phyloP scores from a whole-genome alignment of 1,139 yeast genomes.

The Dujonia santamariae region DNA sequence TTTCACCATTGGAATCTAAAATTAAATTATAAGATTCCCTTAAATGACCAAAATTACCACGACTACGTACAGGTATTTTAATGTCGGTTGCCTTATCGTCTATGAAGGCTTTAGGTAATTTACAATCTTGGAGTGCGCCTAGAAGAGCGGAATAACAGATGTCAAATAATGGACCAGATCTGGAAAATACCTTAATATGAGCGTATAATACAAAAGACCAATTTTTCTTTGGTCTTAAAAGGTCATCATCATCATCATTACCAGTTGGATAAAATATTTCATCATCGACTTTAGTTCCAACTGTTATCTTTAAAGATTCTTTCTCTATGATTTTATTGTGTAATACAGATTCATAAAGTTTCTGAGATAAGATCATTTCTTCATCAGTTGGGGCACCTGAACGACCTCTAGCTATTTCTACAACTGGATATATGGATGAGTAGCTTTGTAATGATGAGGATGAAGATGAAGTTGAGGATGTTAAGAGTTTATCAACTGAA shows the following conservation, averaged over 20 bases:
- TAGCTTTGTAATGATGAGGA: slow-evolving; percentile 14
- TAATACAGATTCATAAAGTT: slow-evolving; percentile 55
- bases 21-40: slow-evolving; percentile 35
- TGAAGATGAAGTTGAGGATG: slow-evolving; percentile 10
- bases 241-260: slow-evolving; percentile 4
- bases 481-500: slow-evolving; percentile 28
- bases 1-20: slow-evolving; percentile 21
- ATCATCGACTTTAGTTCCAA: slow-evolving; percentile 52
- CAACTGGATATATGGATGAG: slow-evolving; percentile 68
- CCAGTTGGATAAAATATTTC: slow-evolving; percentile 27
- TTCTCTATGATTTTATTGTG: slow-evolving; percentile 53
- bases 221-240: slow-evolving; percentile 24
- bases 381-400: slow-evolving; percentile 85
- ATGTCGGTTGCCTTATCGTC: slow-evolving; percentile 54
- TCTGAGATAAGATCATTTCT: slow-evolving; percentile 79
- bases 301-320: slow-evolving; percentile 41
- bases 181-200: slow-evolving; percentile 72
- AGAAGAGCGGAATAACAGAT: slow-evolving; percentile 69
- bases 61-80: slow-evolving; percentile 49
- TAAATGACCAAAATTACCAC: slow-evolving; percentile 48
- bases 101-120: slow-evolving; percentile 64
- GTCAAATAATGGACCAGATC: slow-evolving; percentile 81
- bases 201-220: slow-evolving; percentile 70
- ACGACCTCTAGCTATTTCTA: slow-evolving; percentile 76
- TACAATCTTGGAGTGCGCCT: slow-evolving; percentile 57